Conservation (phyloP, 352 stramenopile species). For the Globisporangium heterothallicum region DNA sequence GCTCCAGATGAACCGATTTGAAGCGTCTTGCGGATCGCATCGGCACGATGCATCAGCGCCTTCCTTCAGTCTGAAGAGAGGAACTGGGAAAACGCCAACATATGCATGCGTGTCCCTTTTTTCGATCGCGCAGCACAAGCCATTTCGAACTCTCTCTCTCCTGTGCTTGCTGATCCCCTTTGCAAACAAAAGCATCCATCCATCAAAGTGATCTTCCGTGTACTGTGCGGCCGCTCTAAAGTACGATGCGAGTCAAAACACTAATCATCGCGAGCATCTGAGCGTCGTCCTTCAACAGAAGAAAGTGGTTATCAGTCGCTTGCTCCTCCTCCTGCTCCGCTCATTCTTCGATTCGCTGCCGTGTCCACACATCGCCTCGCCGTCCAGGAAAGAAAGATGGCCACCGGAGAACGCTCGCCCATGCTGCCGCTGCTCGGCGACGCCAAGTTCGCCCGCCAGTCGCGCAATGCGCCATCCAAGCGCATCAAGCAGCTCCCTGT, state of each 20-base stretch:
- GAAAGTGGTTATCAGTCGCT: not conserved
- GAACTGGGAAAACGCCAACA: too few relatives aligned
- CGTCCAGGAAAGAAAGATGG: not conserved
- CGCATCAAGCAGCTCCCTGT: conserved; percentile 24
- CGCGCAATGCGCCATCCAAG: not conserved
- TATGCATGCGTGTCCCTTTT: too few relatives aligned
- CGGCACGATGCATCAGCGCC: too few relatives aligned
- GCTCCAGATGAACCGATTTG: too few relatives aligned
- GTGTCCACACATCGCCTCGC: conserved; percentile 4
- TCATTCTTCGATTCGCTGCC: not conserved
- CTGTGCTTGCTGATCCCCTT: not conserved
- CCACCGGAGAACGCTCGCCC: conserved; percentile 19
- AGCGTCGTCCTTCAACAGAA: not conserved
- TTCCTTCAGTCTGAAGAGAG: too few relatives aligned
- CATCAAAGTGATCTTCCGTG: not conserved
- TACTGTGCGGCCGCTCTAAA: not conserved
- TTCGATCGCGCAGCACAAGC: not conserved
- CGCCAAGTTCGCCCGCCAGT: not conserved
- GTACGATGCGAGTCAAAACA: not conserved
- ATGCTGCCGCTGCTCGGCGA: conserved; percentile 19
- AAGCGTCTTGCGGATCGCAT: too few relatives aligned
- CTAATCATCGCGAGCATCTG: not conserved
- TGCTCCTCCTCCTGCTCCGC: too few relatives aligned
- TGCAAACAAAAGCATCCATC: not conserved
- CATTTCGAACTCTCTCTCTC: not conserved